phyloP scores from a whole-genome alignment of 768 basidiomycete genomes.

The Suillus variegatus region DNA sequence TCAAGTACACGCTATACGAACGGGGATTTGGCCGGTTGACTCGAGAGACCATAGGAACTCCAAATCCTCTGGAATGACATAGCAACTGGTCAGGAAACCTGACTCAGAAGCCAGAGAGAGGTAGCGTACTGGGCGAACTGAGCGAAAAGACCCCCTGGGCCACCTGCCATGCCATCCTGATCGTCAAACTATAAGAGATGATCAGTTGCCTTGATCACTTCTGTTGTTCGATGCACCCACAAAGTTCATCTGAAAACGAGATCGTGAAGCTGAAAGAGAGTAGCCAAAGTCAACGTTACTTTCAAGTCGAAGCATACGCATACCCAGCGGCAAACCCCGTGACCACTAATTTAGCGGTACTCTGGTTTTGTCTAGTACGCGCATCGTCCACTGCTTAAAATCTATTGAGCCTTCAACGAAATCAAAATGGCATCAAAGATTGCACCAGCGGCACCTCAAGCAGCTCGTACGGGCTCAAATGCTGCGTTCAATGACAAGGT shows the following conservation, averaged over 20 bases:
- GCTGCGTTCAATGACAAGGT: slow-evolving; percentile 89
- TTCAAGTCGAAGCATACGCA: slow-evolving; percentile 25
- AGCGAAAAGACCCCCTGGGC: slow-evolving; percentile 61
- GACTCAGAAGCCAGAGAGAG: slow-evolving; percentile 6
- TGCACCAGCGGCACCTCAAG: slow-evolving; percentile 28
- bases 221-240: slow-evolving; percentile 24
- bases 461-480: slow-evolving; percentile 54
- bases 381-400: slow-evolving; percentile 15
- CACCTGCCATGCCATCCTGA: slow-evolving; percentile 40
- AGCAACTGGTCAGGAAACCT: slow-evolving; percentile 19
- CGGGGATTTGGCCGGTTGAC: slow-evolving; percentile 57
- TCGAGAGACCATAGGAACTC: slow-evolving; percentile 48
- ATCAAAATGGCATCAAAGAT: slow-evolving; percentile 31
- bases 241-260: slow-evolving; percentile 36
- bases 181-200: slow-evolving; percentile 35
- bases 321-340: slow-evolving; percentile 28
- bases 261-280: slow-evolving; percentile 22
- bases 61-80: slow-evolving; percentile 47
- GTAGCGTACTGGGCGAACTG: slow-evolving; percentile 62
- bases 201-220: slow-evolving; percentile 9
- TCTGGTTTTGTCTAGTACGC: background rate
- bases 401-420: slow-evolving; percentile 10
- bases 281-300: slow-evolving; percentile 1
- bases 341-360: slow-evolving; percentile 22
- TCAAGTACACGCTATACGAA: slow-evolving; percentile 89